Conservation (phyloP, 129 eudicot species). For the Scalesia atractyloides region DNA sequence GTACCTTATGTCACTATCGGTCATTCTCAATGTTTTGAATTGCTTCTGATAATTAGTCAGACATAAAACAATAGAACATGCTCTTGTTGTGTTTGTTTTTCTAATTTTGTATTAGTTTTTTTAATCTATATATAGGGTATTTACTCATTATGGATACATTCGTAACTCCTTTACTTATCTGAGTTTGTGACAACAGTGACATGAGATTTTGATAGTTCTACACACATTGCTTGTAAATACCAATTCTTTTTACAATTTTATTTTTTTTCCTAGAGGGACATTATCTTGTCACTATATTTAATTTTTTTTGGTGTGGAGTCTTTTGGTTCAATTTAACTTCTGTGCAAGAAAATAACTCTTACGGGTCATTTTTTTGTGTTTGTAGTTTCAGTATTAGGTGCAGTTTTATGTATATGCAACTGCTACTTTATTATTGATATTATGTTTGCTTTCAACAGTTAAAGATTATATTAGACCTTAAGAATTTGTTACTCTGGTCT, state of each 20-base stretch:
- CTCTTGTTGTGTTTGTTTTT: slow-evolving; percentile 23
- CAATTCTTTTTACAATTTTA: not conserved
- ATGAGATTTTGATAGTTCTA: slow-evolving; percentile 11
- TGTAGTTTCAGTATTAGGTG: not conserved
- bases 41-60: slow-evolving; percentile 15
- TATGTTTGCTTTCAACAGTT: slow-evolving; percentile 11
- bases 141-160: slow-evolving; percentile 13
- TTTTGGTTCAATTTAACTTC: slow-evolving; percentile 2
- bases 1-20: not conserved
- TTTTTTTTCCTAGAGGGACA: not conserved
- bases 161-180: slow-evolving; percentile 20
- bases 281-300: slow-evolving; percentile 4
- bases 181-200: slow-evolving; percentile 3
- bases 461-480: not conserved
- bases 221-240: slow-evolving; percentile 14
- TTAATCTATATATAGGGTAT: slow-evolving; percentile 10
- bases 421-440: slow-evolving; percentile 10
- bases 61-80: slow-evolving; percentile 25
- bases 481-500: slow-evolving; percentile 3
- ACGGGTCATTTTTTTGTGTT: not conserved
- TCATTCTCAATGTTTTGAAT: slow-evolving; percentile 16
- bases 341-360: slow-evolving; percentile 5
- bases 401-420: not conserved
- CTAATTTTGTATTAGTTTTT: slow-evolving; percentile 16
- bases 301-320: slow-evolving; percentile 9